Evolutionary conservation across 1,139 yeast genomes (phyloP).

Genomic region (Debaryomycetaceae sp.): DNA sequence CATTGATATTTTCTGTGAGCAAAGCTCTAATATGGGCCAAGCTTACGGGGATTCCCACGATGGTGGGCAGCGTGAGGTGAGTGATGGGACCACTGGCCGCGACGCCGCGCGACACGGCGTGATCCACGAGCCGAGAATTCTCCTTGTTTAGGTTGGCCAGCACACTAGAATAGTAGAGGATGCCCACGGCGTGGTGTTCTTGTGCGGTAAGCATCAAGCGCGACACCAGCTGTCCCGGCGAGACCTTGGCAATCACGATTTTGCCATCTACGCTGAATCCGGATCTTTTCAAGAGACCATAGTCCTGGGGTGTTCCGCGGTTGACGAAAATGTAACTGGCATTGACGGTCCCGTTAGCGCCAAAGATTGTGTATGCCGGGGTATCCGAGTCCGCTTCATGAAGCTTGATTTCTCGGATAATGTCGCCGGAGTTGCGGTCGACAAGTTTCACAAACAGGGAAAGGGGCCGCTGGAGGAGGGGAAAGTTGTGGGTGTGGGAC

Average conservation of each 20-base stretch:
- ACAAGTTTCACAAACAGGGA: conserved; percentile 13
- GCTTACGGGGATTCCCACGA: conserved; percentile 30
- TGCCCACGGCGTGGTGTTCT: conserved; percentile 17
- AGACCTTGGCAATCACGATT: conserved; percentile 19
- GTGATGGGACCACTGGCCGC: conserved; percentile 7
- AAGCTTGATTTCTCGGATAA: conserved; percentile 17
- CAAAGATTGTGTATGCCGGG: conserved; percentile 27
- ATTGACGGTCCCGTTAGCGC: conserved; percentile 16
- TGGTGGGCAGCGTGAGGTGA: conserved; percentile 6
- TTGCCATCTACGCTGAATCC: conserved; percentile 13
- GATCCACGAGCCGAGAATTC: conserved; percentile 4
- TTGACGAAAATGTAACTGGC: conserved; percentile 22
- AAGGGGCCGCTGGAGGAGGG: conserved; percentile 14
- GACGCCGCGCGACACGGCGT: conserved; percentile 15
- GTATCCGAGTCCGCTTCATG: conserved; percentile 19
- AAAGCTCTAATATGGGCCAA: conserved; percentile 20
- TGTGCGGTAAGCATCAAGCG: conserved; percentile 21
- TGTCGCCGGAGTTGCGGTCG: conserved; percentile 11
- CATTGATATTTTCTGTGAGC: conserved; percentile 13
- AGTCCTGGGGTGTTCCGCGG: conserved; percentile 22
- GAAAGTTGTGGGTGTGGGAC: conserved; percentile 9
- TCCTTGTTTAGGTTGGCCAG: conserved; percentile 4
- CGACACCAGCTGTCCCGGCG: conserved; percentile 9
- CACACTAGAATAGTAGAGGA: conserved; percentile 17
- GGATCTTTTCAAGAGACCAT: conserved; percentile 10